Evolutionary conservation across 2,329 filamentous ascomycete genomes (phyloP).

Genomic region (Cladorrhinum sp.): DNA sequence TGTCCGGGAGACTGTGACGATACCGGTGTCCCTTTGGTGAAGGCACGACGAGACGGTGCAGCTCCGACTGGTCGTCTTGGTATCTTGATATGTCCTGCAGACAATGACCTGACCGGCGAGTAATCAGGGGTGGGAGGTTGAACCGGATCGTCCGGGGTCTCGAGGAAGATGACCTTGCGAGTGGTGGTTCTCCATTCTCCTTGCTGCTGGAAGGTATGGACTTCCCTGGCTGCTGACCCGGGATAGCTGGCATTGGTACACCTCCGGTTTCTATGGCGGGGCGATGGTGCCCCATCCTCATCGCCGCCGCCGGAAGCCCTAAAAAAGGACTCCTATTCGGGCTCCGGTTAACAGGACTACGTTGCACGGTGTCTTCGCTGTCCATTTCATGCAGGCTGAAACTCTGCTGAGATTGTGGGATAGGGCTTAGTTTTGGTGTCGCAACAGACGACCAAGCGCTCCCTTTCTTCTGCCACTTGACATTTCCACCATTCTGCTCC

Average conservation of each 20-base stretch:
- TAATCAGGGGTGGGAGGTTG: not conserved
- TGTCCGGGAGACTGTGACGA: constrained; percentile 9
- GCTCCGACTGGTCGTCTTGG: not conserved
- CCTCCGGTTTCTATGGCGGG: constrained; percentile 4
- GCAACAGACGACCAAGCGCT: constrained; percentile 51
- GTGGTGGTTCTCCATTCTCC: not conserved
- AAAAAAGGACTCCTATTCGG: constrained; percentile 36
- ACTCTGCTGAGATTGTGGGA: constrained; percentile 40
- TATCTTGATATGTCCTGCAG: not conserved
- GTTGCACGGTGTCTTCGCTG: constrained; percentile 17
- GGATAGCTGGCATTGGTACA: not conserved
- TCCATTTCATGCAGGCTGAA: constrained; percentile 27
- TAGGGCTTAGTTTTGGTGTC: constrained; percentile 49
- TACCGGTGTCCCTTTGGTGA: constrained; percentile 5
- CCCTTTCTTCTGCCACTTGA: constrained; percentile 45
- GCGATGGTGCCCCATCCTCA: constrained; percentile 9
- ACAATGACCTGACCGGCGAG: not conserved
- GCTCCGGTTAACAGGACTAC: not conserved
- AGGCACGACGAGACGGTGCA: not conserved
- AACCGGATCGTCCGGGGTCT: not conserved
- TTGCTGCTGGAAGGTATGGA: not conserved
- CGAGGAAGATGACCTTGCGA: not conserved
- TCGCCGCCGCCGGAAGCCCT: constrained; percentile 28
- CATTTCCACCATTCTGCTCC: constrained; percentile 29
- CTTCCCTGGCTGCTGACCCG: not conserved